Base-by-base conservation (phyloP, 371 early-diverging fungal species). In the Parasitella parasitica region DNA sequence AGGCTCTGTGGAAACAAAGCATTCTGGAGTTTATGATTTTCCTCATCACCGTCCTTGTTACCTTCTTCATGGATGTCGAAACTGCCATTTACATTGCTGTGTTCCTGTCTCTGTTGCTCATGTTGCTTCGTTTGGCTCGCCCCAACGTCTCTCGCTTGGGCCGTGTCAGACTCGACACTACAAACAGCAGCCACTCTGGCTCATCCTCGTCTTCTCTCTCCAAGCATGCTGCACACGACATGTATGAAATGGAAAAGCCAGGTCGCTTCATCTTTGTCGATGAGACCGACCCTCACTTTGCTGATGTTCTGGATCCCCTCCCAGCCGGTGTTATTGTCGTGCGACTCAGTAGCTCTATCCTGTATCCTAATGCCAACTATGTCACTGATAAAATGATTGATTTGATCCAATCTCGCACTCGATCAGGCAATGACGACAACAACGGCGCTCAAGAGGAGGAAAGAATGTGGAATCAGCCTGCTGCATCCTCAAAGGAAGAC, bases 21-120 rank as follows among this genome's bases (percentile, higher is more conserved):
- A 64, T 74, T 20, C 59, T 79, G 22, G 87, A 89, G 41, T 72
- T 85, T 24, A 13, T 79, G 3, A 69, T 83, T 16, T 85, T 79
- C 38, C 49, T 73, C 16, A 53, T 70, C 16, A 82, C 88, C 0
- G 81, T 89, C 8, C 22, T 86, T 15, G 72, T 88, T 32, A 86
- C 90, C 1, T 71, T 87, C 49, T 87, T 93, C 69, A 59, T 76
- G 38, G 76, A 78, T 18, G 78, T 89, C 28, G 88, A 91, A 46
- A 68, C 67, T n/a, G 89, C 85, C 6, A 89, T 92, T 32, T 84
- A 84, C 43, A 71, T 70, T 6, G 75, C 88, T 20, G 86, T 85
- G 2, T 80, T 63, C 12, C 71, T 89, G 30, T 78, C 89, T 0
- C 59, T 87, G 15, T 37, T 81, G 1, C 71, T 89, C 5, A 70